Percentiles rank a stretch among this genome's conserved stretches.
These are phyloP conservation scores for Corylus americana DNA, from an alignment of 306 rosid genomes.

Conservation along the genomic window DNA sequence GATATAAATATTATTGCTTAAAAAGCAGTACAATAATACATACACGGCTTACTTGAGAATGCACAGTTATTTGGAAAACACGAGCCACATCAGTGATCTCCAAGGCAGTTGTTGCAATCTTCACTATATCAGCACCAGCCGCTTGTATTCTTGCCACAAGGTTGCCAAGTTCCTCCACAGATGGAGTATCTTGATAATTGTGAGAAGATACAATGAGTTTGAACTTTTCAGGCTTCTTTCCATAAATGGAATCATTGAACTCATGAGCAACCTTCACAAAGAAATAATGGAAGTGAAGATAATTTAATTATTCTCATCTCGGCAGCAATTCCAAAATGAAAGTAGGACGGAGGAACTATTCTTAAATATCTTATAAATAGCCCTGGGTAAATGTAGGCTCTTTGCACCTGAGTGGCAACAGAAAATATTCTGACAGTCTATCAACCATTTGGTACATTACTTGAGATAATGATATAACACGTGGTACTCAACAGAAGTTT, in stretches of 20 bases:
- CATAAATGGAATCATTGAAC: slow-evolving; percentile 65
- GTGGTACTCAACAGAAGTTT: neutral
- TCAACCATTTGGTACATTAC: neutral
- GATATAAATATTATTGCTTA: slow-evolving; percentile 5
- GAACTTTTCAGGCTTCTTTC: slow-evolving; percentile 55
- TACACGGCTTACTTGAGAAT: slow-evolving; percentile 77
- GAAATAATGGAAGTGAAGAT: slow-evolving; percentile 25
- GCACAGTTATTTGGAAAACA: slow-evolving; percentile 70
- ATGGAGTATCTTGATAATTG: slow-evolving; percentile 78
- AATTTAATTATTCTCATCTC: slow-evolving; percentile 25
- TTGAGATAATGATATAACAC: neutral
- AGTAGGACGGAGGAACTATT: slow-evolving; percentile 6
- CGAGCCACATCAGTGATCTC: slow-evolving; percentile 85
- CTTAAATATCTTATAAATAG: neutral
- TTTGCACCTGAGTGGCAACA: neutral
- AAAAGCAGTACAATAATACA: slow-evolving; percentile 18
- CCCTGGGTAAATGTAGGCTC: neutral
- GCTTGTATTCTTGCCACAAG: slow-evolving; percentile 91
- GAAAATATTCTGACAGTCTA: slow-evolving; percentile 9
- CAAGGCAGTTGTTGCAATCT: slow-evolving; percentile 85
- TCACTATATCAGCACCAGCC: slow-evolving; percentile 91
- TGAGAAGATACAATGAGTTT: slow-evolving; percentile 92
- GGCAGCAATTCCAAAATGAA: slow-evolving; percentile 19
- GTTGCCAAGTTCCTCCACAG: slow-evolving; percentile 85
- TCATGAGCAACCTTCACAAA: slow-evolving; percentile 74